Evolutionary conservation across 345 rosid genomes (phyloP).

Genomic region (Lumnitzera littorea): DNA sequence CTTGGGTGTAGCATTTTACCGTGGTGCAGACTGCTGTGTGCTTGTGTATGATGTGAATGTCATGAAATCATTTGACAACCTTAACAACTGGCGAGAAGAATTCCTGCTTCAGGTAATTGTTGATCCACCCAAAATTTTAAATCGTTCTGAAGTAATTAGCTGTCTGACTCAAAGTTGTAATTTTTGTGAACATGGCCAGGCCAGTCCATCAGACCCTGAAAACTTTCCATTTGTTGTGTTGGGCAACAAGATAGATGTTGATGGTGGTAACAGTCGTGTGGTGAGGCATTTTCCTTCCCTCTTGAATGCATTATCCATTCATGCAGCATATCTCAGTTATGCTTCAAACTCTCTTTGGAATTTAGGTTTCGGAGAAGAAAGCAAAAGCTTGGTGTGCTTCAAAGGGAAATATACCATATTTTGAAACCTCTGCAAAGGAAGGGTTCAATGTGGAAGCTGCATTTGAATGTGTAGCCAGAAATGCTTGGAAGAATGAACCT

Average conservation of each 20-base stretch:
- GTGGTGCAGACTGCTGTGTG: conserved; percentile 43
- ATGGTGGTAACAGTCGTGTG: conserved; percentile 79
- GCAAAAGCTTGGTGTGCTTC: conserved; percentile 93
- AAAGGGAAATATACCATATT: conserved; percentile 82
- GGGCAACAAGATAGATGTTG: conserved; percentile 81
- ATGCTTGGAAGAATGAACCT: conserved; percentile 81
- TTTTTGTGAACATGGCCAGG: conserved; percentile 29
- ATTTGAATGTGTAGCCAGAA: conserved; percentile 66
- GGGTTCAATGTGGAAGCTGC: conserved; percentile 81
- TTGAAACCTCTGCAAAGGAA: conserved; percentile 89
- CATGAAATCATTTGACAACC: conserved; percentile 38
- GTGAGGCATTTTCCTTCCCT: conserved; percentile 30
- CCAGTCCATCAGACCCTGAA: conserved; percentile 79
- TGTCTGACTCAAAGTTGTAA: neutral
- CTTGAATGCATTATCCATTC: neutral
- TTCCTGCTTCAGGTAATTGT: conserved; percentile 29
- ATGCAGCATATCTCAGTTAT: neutral
- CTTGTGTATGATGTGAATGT: conserved; percentile 28
- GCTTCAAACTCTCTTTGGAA: neutral
- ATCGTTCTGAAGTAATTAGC: neutral
- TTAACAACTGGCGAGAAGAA: conserved; percentile 38
- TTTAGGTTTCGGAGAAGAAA: conserved; percentile 80
- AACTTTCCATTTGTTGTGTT: conserved; percentile 73
- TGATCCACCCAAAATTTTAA: neutral
- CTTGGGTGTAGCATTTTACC: conserved; percentile 42